Conservation (phyloP, 1,284 basidiomycete species). For the Dichomitus squalens region DNA sequence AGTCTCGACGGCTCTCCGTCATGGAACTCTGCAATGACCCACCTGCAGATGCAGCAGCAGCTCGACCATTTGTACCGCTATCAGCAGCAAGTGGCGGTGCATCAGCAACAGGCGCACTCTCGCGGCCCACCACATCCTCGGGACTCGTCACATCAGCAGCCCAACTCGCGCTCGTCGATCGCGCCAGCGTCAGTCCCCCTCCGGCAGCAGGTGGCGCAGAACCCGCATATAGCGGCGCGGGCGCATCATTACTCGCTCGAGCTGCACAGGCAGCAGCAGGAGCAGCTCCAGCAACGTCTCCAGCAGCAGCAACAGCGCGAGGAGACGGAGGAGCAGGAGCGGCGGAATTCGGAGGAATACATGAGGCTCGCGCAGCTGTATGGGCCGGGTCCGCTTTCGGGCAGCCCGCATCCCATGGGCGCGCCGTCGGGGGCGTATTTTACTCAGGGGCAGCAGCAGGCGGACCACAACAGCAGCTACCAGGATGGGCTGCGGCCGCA, state of each 20-base stretch:
- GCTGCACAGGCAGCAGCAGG: conserved; percentile 44
- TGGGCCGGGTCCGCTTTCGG: conserved; percentile 18
- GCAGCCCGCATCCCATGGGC: conserved; percentile 18
- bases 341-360: conserved; percentile 26
- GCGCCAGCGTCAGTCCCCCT: conserved; percentile 29
- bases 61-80: conserved; percentile 34
- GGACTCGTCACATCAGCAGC: conserved; percentile 49
- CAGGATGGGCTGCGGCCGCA: conserved; percentile 10
- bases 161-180: conserved; percentile 51
- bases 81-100: conserved; percentile 26
- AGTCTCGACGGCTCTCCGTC: conserved; percentile 76
- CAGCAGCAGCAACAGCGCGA: conserved; percentile 24
- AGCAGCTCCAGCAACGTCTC: conserved; percentile 36
- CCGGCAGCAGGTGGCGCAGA: conserved; percentile 22
- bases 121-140: conserved; percentile 50
- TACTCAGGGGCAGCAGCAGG: conserved; percentile 17
- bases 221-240: conserved; percentile 24
- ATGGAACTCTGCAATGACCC: conserved; percentile 83
- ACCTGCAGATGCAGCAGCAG: conserved; percentile 35
- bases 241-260: conserved; percentile 44
- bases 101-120: conserved; percentile 34
- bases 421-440: conserved; percentile 17
- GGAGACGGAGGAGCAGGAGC: conserved; percentile 27
- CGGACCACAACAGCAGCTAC: not conserved
- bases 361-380: conserved; percentile 23